These are phyloP conservation scores for Coprinopsis strossmayeri DNA, from an alignment of 768 basidiomycete genomes.

Conservation along the genomic window DNA sequence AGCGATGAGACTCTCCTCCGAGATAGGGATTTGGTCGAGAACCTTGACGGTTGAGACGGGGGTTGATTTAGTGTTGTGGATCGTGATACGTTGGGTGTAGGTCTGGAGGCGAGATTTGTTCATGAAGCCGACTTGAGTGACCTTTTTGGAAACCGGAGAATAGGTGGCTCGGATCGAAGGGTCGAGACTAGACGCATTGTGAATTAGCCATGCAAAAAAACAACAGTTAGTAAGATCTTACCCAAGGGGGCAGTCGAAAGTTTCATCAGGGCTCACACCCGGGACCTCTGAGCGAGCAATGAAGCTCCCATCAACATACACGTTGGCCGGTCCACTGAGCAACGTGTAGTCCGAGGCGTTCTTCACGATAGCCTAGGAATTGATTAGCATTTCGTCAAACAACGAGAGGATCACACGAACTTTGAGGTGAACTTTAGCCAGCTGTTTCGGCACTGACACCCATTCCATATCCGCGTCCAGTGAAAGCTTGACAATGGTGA, in stretches of 20 bases:
- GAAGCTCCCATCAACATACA: slow-evolving; percentile 52
- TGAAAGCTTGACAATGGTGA: slow-evolving; percentile 31
- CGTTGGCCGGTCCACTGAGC: slow-evolving; percentile 38
- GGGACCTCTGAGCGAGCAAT: slow-evolving; percentile 41
- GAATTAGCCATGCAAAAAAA: too few species aligned
- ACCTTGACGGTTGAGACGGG: slow-evolving; percentile 28
- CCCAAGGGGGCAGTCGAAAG: slow-evolving; percentile 41
- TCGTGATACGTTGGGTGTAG: slow-evolving; percentile 32
- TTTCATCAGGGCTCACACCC: slow-evolving; percentile 34
- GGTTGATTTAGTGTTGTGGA: slow-evolving; percentile 32
- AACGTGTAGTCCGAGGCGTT: slow-evolving; percentile 50
- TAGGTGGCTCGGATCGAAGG: slow-evolving; percentile 33
- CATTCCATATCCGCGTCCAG: slow-evolving; percentile 34
- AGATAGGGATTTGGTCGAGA: slow-evolving; percentile 33
- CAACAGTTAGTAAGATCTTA: too few species aligned
- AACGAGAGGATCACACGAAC: background rate
- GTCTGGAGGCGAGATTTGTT: slow-evolving; percentile 23
- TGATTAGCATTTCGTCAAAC: slow-evolving; percentile 10
- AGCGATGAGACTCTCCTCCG: slow-evolving; percentile 29
- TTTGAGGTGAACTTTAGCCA: background rate
- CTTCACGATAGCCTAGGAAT: slow-evolving; percentile 37
- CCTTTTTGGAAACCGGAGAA: slow-evolving; percentile 28
- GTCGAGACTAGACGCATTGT: background rate
- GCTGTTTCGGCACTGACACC: slow-evolving; percentile 29
- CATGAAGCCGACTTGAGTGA: slow-evolving; percentile 27